Evolutionary conservation across 345 rosid genomes (phyloP).

Genomic region (Pugionium cornutum): DNA sequence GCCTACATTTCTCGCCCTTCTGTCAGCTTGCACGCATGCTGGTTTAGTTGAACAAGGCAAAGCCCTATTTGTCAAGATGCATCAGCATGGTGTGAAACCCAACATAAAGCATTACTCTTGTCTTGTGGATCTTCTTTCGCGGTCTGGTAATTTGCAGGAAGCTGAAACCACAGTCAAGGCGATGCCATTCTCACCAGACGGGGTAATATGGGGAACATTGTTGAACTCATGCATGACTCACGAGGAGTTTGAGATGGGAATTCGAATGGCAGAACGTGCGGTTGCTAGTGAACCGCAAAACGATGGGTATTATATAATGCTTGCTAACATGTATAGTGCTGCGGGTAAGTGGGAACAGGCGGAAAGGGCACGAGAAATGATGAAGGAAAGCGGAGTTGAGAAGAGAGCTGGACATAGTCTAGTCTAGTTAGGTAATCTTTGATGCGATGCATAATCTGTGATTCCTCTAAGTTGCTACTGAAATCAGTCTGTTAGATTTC

Average conservation of each 20-base stretch:
- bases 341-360: constrained; percentile 64
- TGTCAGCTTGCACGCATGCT: constrained; percentile 63
- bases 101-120: constrained; percentile 72
- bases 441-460: background rate
- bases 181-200: constrained; percentile 65
- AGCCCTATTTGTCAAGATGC: constrained; percentile 48
- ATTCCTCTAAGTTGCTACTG: background rate
- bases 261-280: constrained; percentile 56
- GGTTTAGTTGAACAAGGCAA: constrained; percentile 70
- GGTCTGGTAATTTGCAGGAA: constrained; percentile 62
- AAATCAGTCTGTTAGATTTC: too few relatives aligned
- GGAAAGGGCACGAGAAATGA: constrained; percentile 49
- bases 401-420: constrained; percentile 66
- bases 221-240: constrained; percentile 58
- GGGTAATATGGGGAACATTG: constrained; percentile 66
- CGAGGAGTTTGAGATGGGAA: constrained; percentile 56
- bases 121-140: constrained; percentile 63
- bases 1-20: constrained; percentile 64
- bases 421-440: constrained; percentile 19
- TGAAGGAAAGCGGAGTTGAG: constrained; percentile 54
- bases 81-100: constrained; percentile 49
- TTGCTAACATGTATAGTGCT: constrained; percentile 68
- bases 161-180: constrained; percentile 62
- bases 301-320: constrained; percentile 59
- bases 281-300: constrained; percentile 58